phyloP scores from a whole-genome alignment of 306 rosid species.

The Quercus agrifolia region DNA sequence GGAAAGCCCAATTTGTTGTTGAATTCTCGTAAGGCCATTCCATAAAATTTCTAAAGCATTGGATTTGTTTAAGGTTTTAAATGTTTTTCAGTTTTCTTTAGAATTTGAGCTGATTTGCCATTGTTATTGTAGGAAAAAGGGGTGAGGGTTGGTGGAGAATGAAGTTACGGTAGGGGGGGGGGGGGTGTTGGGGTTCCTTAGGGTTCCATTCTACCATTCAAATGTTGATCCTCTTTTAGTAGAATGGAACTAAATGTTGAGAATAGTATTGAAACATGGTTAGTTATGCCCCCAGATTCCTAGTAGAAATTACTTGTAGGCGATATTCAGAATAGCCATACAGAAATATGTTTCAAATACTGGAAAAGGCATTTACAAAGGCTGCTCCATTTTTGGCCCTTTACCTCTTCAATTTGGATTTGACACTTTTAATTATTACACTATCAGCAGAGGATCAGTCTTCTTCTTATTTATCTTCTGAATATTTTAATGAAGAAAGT shows the following conservation, averaged over 20 bases:
- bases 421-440: not conserved
- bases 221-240: not conserved
- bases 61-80: not conserved
- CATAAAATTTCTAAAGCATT: not conserved
- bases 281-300: not conserved
- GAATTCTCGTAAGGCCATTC: conserved; percentile 11
- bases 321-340: too few relatives aligned
- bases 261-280: not conserved
- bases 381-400: not conserved
- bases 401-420: not conserved
- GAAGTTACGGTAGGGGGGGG: not conserved
- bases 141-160: not conserved
- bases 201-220: not conserved
- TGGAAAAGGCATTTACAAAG: not conserved
- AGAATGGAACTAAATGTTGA: not conserved
- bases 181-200: not conserved
- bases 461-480: too few relatives aligned
- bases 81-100: not conserved
- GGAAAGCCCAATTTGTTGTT: conserved; percentile 8
- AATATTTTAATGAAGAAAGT: too few relatives aligned
- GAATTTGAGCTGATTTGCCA: not conserved
- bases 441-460: too few relatives aligned
- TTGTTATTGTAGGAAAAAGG: not conserved
- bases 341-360: too few relatives aligned
- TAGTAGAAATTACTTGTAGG: too few relatives aligned